These are phyloP conservation scores for Backusella australiensis DNA, from an alignment of 192 early-diverging fungal species.

Conservation along the genomic window DNA sequence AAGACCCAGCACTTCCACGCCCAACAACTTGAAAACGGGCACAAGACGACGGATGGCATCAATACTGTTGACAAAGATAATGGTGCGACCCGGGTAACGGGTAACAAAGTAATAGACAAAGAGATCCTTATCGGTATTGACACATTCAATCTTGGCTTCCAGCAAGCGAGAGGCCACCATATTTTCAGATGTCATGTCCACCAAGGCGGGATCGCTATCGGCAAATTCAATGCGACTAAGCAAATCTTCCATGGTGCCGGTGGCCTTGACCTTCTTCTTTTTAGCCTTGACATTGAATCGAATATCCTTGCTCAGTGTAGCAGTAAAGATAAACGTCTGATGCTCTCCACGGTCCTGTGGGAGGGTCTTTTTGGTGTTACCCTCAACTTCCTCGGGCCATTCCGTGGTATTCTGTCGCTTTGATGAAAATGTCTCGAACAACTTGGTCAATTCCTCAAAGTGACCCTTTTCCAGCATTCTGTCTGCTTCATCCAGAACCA, in stretches of 20 bases:
- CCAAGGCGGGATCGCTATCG: conserved; percentile 67
- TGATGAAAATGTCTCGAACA: conserved; percentile 52
- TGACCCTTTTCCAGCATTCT: conserved; percentile 80
- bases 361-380: not conserved
- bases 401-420: conserved; percentile 37
- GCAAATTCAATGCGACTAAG: conserved; percentile 73
- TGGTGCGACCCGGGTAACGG: conserved; percentile 83
- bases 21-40: conserved; percentile 76
- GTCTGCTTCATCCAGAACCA: conserved; percentile 82
- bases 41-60: conserved; percentile 87
- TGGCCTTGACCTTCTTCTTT: conserved; percentile 29
- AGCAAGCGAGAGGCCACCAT: conserved; percentile 68
- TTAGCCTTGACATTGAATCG: conserved; percentile 48
- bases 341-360: conserved; percentile 31
- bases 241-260: conserved; percentile 57
- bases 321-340: conserved; percentile 94
- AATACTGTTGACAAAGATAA: conserved; percentile 97
- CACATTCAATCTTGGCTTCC: conserved; percentile 87
- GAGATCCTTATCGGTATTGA: conserved; percentile 78
- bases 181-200: conserved; percentile 69
- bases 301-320: conserved; percentile 68
- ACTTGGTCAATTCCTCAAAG: conserved; percentile 68
- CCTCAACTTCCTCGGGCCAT: conserved; percentile 25
- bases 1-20: conserved; percentile 73
- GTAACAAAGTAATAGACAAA: conserved; percentile 87